Base-by-base conservation (phyloP, 257 asterid genomes). In the Verbascum thapsus region DNA sequence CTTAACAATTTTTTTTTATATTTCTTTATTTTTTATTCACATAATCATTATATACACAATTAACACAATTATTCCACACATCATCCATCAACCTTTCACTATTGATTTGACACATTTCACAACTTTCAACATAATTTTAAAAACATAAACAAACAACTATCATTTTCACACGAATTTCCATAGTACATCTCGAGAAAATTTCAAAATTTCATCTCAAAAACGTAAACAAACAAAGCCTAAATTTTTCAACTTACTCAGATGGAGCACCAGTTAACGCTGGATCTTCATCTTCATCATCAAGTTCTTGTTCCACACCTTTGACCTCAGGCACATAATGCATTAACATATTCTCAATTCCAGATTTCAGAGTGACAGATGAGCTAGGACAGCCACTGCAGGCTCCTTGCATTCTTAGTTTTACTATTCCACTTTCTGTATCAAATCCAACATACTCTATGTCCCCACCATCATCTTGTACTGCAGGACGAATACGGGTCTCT, bases 311-410 rank as follows among this genome's bases (percentile, higher is more conserved):
- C 55, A 85, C 92, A 0, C 88, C 71, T 70, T 75, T 85, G 50
- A 85, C 87, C 56, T 82, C 92, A 1, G 92, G 86, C 12, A 85
- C 88, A 58, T 85, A 85, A 66, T 85, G 92, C 92, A 85, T 85
- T 51, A 85, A 75, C 92, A 85, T 85, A 73, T 85, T 85, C 61
- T 85, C 92, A 41, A 85, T 85, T 32, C 92, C 92, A 51, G 92
- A 85, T 40, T 85, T 85, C 64, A 85, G 69, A 16, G 92, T 85
- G 13, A 85, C 88, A 1, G 88, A 77, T 11, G 92, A 85, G 74
- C 92, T 85, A 59, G 92, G 92, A 70, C 92, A 85, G 35, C 92
- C 92, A 50, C 92, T 85, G 64, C 92, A 85, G 15, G 92, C 92
- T 43, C 92, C 92, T 67, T 85, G 92, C 92, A 85, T 85, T 67